phyloP scores from a whole-genome alignment of 169 alveolate genomes.

The Eimeria tenella region DNA sequence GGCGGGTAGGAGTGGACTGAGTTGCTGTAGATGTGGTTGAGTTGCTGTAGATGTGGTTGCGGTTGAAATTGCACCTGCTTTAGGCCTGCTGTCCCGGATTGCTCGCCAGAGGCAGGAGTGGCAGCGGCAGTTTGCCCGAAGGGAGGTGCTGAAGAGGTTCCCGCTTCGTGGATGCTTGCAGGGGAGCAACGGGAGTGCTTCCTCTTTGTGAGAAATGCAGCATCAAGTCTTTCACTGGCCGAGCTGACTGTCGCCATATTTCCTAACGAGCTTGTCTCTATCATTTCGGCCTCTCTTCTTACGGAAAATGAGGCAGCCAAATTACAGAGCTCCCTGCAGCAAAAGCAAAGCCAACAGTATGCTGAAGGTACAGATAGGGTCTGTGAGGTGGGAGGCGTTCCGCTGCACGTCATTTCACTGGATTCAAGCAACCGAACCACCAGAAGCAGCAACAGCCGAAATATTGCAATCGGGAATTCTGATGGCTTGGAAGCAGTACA shows the following conservation, averaged over 20 bases:
- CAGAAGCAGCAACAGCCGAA: conserved; percentile 15
- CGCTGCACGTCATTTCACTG: neutral
- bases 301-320: neutral
- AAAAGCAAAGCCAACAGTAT: neutral
- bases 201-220: neutral
- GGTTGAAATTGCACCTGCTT: too few species aligned
- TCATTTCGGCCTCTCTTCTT: conserved; percentile 5
- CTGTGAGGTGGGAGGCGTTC: neutral
- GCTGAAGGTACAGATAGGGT: neutral
- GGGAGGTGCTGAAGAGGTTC: neutral
- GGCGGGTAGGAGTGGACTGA: too few species aligned
- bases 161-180: neutral
- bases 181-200: conserved; percentile 51
- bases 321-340: neutral
- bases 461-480: neutral
- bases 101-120: neutral
- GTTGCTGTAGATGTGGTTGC: too few species aligned
- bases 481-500: neutral
- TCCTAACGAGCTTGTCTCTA: neutral
- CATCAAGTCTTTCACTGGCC: neutral
- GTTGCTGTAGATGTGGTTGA: too few species aligned
- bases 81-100: too few species aligned
- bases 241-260: conserved; percentile 4
- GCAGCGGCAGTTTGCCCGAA: neutral
- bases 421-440: neutral